Percentiles rank a stretch among this genome's conserved stretches.
These are phyloP conservation scores for Buxus sempervirens DNA, from an alignment of 164 flowering plant genomes.

Conservation along the genomic window DNA sequence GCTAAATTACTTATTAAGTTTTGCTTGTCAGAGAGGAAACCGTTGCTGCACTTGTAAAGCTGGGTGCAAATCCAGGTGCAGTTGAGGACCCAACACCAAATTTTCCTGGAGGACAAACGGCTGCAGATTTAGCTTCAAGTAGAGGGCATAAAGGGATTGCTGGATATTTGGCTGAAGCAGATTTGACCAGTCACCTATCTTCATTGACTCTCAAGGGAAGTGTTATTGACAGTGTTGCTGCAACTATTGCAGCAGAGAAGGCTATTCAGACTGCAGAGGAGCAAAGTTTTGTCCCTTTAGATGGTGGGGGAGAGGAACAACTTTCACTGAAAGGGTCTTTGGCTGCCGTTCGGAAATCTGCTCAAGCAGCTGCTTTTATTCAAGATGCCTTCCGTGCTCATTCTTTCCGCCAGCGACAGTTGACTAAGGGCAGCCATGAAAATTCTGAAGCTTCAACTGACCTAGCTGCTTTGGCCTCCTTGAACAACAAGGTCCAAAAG, in stretches of 20 bases:
- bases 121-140: conserved; percentile 74
- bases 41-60: conserved; percentile 39
- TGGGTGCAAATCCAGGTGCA: conserved; percentile 64
- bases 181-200: conserved; percentile 43
- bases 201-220: conserved; percentile 29
- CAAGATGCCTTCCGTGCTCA: conserved; percentile 50
- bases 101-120: conserved; percentile 63
- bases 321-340: conserved; percentile 44
- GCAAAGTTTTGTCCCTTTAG: conserved; percentile 20
- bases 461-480: conserved; percentile 36
- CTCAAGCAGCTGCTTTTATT: conserved; percentile 65
- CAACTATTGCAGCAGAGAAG: conserved; percentile 36
- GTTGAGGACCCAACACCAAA: conserved; percentile 63
- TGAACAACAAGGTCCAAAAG: conserved; percentile 31
- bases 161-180: conserved; percentile 72
- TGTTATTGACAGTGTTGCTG: conserved; percentile 25
- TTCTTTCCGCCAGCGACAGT: conserved; percentile 50
- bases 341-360: conserved; percentile 61
- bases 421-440: conserved; percentile 21
- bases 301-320: conserved; percentile 24
- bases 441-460: conserved; percentile 33
- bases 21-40: conserved; percentile 51
- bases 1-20: background rate
- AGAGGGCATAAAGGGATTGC: conserved; percentile 79
- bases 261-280: conserved; percentile 29